phyloP scores from a whole-genome alignment of 108 stramenopile species.

The Nitzschia sp. region DNA sequence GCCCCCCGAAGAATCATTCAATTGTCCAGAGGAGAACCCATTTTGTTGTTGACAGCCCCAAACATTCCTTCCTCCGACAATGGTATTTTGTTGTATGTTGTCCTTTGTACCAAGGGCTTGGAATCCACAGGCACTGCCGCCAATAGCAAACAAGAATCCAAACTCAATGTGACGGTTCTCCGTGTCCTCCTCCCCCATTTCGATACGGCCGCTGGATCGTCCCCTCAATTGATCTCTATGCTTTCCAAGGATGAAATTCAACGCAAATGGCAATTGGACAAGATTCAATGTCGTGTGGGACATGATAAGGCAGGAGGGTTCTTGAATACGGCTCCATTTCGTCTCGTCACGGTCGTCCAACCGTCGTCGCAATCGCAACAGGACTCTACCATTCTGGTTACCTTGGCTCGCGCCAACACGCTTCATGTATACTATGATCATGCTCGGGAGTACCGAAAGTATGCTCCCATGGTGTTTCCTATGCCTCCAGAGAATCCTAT shows the following conservation, averaged over 20 bases:
- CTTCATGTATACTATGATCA: slow-evolving; percentile 33
- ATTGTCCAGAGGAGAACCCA: slow-evolving; percentile 27
- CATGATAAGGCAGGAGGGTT: slow-evolving; percentile 10
- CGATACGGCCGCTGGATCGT: slow-evolving; percentile 13
- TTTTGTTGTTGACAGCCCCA: slow-evolving; percentile 28
- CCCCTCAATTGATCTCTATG: not conserved
- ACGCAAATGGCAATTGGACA: slow-evolving; percentile 28
- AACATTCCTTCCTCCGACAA: slow-evolving; percentile 1
- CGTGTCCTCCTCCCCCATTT: slow-evolving; percentile 33
- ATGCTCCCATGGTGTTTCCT: slow-evolving; percentile 17
- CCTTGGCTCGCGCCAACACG: slow-evolving; percentile 22
- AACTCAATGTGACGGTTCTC: slow-evolving; percentile 13
- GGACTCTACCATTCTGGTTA: slow-evolving; percentile 26
- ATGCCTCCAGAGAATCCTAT: slow-evolving; percentile 30
- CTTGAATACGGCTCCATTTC: slow-evolving; percentile 34
- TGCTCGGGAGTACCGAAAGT: not conserved
- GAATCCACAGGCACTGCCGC: not conserved
- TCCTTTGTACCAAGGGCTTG: slow-evolving; percentile 3
- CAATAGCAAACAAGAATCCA: not conserved
- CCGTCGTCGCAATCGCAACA: not conserved
- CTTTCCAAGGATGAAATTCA: not conserved
- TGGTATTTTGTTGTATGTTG: slow-evolving; percentile 30
- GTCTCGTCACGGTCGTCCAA: slow-evolving; percentile 15
- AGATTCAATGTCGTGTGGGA: slow-evolving; percentile 27
- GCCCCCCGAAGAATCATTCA: slow-evolving; percentile 41